Percentiles rank a stretch among this genome's conserved stretches.
These are phyloP conservation scores for Paecilomyces sp. DNA, from an alignment of 2,329 filamentous ascomycete genomes.

Conservation along the genomic window DNA sequence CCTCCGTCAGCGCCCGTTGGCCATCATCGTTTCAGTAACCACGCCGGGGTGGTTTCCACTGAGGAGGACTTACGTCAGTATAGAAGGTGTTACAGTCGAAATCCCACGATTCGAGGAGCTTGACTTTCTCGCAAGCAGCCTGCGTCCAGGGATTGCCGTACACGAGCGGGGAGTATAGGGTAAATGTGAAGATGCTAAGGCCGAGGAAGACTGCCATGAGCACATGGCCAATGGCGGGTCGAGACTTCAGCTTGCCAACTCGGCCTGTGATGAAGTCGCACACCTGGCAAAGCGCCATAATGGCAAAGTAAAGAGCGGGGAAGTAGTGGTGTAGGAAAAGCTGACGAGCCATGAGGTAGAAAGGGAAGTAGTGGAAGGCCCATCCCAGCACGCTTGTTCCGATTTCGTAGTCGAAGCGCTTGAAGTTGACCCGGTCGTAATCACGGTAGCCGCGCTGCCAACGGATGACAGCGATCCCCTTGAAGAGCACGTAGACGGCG, in stretches of 20 bases:
- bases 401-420: constrained; percentile 96
- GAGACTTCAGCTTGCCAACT: constrained; percentile 59
- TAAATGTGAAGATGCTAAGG: constrained; percentile 67
- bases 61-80: constrained; percentile 63
- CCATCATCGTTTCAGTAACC: constrained; percentile 13
- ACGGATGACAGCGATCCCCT: constrained; percentile 75
- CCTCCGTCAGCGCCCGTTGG: constrained; percentile 18
- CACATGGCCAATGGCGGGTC: constrained; percentile 67
- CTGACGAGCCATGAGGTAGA: constrained; percentile 96
- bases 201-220: constrained; percentile 67
- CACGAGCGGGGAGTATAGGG: constrained; percentile 77
- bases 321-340: constrained; percentile 99
- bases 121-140: constrained; percentile 74
- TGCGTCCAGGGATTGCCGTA: constrained; percentile 96
- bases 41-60: constrained; percentile 22
- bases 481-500: constrained; percentile 71
- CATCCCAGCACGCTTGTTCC: constrained; percentile 85
- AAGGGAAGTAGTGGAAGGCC: constrained; percentile 98
- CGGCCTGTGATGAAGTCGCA: constrained; percentile 80
- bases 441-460: constrained; percentile 94
- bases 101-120: constrained; percentile 86
- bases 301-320: constrained; percentile 89
- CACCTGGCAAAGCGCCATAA: constrained; percentile 80
- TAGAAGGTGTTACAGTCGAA: constrained; percentile 97
- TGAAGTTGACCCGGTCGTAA: constrained; percentile 75